phyloP scores from a whole-genome alignment of 2,329 filamentous ascomycete genomes.

The Cercospora sp. region DNA sequence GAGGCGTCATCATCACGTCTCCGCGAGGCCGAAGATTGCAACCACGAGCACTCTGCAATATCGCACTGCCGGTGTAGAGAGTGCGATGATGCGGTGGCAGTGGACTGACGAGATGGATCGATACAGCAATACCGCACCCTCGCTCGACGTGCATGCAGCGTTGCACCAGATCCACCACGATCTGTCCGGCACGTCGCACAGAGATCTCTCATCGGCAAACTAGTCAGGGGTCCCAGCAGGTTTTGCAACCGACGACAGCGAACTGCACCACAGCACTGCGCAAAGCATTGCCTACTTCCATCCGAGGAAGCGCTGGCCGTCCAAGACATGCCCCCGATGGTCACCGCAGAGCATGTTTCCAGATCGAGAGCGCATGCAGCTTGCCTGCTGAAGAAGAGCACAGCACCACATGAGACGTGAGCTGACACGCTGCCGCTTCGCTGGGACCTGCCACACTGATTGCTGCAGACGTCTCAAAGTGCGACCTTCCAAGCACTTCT shows the following conservation, averaged over 20 bases:
- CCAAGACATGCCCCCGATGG: not conserved
- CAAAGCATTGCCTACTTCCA: not conserved
- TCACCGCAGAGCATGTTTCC: not conserved
- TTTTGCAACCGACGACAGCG: not conserved
- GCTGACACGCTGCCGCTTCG: not conserved
- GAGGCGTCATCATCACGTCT: slow-evolving; percentile 4
- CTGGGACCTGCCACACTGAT: not conserved
- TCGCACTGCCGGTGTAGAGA: not conserved
- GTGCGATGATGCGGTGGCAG: not conserved
- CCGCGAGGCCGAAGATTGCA: not conserved
- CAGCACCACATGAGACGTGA: not conserved
- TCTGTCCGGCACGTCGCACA: not conserved
- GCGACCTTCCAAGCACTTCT: not conserved
- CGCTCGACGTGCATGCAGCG: slow-evolving; percentile 1
- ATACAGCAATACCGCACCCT: not conserved
- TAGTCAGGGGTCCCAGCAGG: not conserved
- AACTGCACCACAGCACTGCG: not conserved
- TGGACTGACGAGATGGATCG: too few species aligned
- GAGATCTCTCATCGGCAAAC: not conserved
- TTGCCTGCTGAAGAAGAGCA: not conserved
- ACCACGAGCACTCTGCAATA: not conserved
- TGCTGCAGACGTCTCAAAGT: not conserved
- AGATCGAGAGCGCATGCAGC: not conserved
- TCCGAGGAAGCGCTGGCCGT: not conserved
- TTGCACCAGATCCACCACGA: slow-evolving; percentile 7